phyloP scores from a whole-genome alignment of 2,329 filamentous ascomycete species.

The Metarhizium guizhouense region DNA sequence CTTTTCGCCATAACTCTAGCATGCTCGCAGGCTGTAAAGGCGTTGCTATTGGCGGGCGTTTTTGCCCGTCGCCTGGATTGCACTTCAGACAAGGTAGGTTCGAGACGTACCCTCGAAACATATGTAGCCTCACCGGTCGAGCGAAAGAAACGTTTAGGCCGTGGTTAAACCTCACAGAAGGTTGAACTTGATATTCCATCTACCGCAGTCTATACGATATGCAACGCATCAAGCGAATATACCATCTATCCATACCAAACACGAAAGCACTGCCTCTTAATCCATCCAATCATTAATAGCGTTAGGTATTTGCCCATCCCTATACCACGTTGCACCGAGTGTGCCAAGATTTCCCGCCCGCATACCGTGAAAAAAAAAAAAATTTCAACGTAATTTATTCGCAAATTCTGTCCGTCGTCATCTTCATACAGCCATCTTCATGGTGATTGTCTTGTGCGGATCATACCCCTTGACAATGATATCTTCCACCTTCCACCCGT shows the following conservation, averaged over 20 bases:
- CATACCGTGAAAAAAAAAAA: not conserved
- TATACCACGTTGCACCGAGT: not conserved
- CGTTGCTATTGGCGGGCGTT: no score
- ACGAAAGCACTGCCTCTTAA: not conserved
- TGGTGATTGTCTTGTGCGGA: constrained; percentile 83
- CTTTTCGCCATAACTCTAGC: no score
- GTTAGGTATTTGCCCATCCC: not conserved
- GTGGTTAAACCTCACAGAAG: not conserved
- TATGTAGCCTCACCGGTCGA: no score
- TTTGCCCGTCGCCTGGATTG: no score
- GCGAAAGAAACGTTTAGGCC: no score
- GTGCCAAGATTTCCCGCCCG: not conserved
- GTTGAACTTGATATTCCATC: not conserved
- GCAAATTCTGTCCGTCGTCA: not conserved
- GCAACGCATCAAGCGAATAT: not conserved
- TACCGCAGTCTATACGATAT: not conserved
- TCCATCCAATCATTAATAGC: not conserved
- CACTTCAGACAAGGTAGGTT: no score
- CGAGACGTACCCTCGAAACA: no score
- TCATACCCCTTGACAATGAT: constrained; percentile 83
- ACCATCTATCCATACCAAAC: not conserved
- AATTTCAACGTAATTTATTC: not conserved
- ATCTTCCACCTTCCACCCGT: constrained; percentile 84
- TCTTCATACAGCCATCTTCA: constrained; percentile 90
- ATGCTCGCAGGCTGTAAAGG: no score